Evolutionary conservation across 164 flowering plant species (phyloP).

Genomic region (Magnolia kwangsiensis): DNA sequence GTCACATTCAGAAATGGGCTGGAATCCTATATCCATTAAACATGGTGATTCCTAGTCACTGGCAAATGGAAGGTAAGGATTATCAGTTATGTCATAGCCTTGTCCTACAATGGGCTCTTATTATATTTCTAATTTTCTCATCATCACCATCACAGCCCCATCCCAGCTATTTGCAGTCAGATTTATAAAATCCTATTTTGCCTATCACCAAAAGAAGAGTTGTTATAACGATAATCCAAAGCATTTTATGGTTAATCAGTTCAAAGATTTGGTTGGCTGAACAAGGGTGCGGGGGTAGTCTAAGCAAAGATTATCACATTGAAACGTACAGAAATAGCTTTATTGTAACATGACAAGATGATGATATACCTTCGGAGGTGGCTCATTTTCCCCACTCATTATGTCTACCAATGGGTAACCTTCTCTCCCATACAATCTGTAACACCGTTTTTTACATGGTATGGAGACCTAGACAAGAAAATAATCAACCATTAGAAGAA

Average conservation of each 20-base stretch:
- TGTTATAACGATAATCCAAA: background rate
- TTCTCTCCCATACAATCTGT: conserved; percentile 90
- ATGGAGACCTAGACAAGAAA: conserved; percentile 74
- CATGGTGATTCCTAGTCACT: background rate
- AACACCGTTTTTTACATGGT: conserved; percentile 90
- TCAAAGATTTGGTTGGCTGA: background rate
- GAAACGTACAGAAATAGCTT: background rate
- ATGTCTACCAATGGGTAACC: conserved; percentile 95
- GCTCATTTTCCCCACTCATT: conserved; percentile 95
- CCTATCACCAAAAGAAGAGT: no score
- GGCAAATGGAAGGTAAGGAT: background rate
- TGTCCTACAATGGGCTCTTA: background rate
- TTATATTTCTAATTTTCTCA: background rate
- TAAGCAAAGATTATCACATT: background rate
- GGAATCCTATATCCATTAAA: no score
- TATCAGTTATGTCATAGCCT: background rate
- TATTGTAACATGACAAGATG: conserved; percentile 6
- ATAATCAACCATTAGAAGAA: conserved; percentile 3
- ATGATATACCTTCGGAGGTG: conserved; percentile 79
- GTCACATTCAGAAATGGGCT: no score
- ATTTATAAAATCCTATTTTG: no score
- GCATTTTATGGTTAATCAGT: background rate
- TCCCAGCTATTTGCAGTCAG: no score
- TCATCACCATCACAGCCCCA: background rate
- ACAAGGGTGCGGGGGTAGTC: no score